Conservation (phyloP, 805 yeast species). For the Cyberlindnera misumaiensis region DNA sequence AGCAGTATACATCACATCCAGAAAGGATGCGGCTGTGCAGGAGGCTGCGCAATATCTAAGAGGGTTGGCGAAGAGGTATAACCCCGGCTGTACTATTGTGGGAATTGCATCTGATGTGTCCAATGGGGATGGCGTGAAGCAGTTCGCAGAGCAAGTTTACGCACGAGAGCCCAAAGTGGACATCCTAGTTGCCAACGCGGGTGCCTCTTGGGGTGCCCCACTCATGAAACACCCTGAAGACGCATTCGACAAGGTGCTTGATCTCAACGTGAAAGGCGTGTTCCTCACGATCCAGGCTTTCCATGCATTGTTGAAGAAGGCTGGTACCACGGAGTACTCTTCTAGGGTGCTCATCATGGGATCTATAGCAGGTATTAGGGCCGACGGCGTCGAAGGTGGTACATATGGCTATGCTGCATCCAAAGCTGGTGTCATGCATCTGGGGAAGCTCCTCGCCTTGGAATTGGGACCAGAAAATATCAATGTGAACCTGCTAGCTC, state of each 20-base stretch:
- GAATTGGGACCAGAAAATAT: constrained; percentile 62
- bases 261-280: constrained; percentile 61
- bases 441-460: constrained; percentile 55
- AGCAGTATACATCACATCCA: constrained; percentile 54
- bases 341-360: constrained; percentile 60
- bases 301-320: constrained; percentile 46
- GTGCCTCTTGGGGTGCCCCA: constrained; percentile 73
- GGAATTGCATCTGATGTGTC: constrained; percentile 56
- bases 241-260: constrained; percentile 57
- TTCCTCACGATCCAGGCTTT: constrained; percentile 59
- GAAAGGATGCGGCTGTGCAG: constrained; percentile 55
- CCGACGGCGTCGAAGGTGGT: constrained; percentile 27
- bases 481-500: constrained; percentile 65
- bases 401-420: constrained; percentile 69
- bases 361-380: constrained; percentile 50
- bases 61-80: constrained; percentile 20
- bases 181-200: constrained; percentile 70
- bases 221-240: constrained; percentile 51
- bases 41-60: constrained; percentile 40
- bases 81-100: constrained; percentile 26
- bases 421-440: constrained; percentile 67
- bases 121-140: constrained; percentile 38
- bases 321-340: constrained; percentile 51
- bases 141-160: constrained; percentile 35
- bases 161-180: constrained; percentile 40